phyloP scores from a whole-genome alignment of 2,329 filamentous ascomycete genomes.

The Xylariomycetidae sp. region DNA sequence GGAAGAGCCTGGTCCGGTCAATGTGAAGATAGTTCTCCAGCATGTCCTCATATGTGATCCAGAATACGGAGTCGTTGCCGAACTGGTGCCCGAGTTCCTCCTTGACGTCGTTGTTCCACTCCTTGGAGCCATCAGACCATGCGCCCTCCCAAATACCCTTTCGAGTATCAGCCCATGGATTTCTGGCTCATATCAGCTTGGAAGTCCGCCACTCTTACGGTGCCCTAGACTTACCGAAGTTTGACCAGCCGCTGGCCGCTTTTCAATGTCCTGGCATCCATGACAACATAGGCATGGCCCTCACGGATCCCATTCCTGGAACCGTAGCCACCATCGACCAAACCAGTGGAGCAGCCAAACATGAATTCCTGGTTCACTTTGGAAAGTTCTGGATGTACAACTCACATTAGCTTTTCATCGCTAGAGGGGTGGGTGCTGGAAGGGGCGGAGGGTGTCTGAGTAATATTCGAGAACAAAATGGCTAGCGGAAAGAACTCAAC shows the following conservation, averaged over 20 bases:
- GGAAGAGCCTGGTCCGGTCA: slow-evolving; percentile 59
- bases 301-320: slow-evolving; percentile 55
- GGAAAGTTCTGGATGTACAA: no score
- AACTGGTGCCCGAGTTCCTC: slow-evolving; percentile 55
- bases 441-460: no score
- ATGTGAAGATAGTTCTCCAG: slow-evolving; percentile 58
- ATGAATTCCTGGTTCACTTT: slow-evolving; percentile 78
- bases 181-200: slow-evolving; percentile 28
- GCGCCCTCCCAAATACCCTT: slow-evolving; percentile 57
- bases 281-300: slow-evolving; percentile 56
- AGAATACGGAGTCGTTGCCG: slow-evolving; percentile 59
- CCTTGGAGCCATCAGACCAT: slow-evolving; percentile 57
- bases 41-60: slow-evolving; percentile 60
- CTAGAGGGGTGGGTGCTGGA: no score
- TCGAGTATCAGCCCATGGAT: slow-evolving; percentile 56
- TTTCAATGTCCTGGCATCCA: slow-evolving; percentile 50
- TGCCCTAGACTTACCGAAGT: slow-evolving; percentile 32
- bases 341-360: slow-evolving; percentile 65
- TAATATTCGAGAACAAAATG: no score
- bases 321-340: slow-evolving; percentile 59
- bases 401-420: no score
- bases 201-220: not conserved
- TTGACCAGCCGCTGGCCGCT: slow-evolving; percentile 52
- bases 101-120: slow-evolving; percentile 56
- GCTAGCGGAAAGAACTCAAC: no score